Conservation (phyloP, 768 basidiomycete species). For the Cantharellus anzutake region DNA sequence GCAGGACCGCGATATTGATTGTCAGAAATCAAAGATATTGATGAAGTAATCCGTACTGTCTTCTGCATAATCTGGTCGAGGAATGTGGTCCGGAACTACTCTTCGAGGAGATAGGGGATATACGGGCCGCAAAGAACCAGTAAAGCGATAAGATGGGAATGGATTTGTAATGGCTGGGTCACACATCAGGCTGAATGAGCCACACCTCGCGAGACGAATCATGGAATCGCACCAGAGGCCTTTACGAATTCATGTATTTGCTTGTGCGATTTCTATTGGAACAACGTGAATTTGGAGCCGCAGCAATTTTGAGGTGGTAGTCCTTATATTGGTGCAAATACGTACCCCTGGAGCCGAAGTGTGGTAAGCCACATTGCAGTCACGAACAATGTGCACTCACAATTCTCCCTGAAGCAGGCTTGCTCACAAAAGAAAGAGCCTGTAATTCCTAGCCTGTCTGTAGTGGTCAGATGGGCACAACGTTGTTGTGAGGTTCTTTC, state of each 20-base stretch:
- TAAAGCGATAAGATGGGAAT: conserved; percentile 56
- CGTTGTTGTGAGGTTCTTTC: background rate
- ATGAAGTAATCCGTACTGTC: conserved; percentile 25
- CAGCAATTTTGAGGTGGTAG: background rate
- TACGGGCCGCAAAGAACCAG: conserved; percentile 58
- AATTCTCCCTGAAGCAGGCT: conserved; percentile 89
- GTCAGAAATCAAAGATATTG: background rate
- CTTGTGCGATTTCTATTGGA: conserved; percentile 61
- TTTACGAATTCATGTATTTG: conserved; percentile 36
- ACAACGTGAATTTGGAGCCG: background rate
- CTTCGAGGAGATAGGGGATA: conserved; percentile 79
- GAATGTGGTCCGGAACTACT: conserved; percentile 63
- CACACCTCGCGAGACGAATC: conserved; percentile 7
- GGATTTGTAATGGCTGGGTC: conserved; percentile 27
- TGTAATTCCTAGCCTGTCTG: conserved; percentile 47
- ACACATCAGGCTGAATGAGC: background rate
- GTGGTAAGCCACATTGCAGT: background rate
- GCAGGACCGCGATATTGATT: background rate
- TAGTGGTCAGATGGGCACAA: background rate
- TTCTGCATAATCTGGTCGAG: conserved; percentile 73
- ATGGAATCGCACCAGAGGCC: conserved; percentile 16
- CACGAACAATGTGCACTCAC: conserved; percentile 30
- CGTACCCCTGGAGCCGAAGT: conserved; percentile 1
- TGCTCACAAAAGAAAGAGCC: conserved; percentile 88
- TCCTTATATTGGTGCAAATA: background rate